Evolutionary conservation across 2,329 filamentous ascomycete genomes (phyloP), one percentile per base, ranked within the genome.

Genomic region (Ceratocystis cubensis): DNA sequence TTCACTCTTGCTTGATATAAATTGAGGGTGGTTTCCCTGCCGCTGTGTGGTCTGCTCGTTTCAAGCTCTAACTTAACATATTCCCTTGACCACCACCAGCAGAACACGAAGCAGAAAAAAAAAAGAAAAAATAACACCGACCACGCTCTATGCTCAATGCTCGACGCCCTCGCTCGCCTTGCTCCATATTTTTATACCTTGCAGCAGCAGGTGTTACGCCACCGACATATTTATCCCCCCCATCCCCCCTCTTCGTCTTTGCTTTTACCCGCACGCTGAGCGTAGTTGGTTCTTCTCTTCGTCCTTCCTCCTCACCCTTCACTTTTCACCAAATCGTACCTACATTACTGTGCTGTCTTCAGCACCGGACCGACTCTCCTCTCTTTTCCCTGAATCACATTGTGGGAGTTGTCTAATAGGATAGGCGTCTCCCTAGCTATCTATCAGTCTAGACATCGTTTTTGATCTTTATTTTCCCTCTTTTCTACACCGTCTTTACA

Each of bases 181-280:
- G 37, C 48, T 53, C 48, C 48, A 53, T 53, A 53, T 53, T 53
- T 48, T 48, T 59, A 59, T 30, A 59, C 53, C 53, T 59, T 33
- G 53, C 53, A 50, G 46, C 46, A 50, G 46, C 46, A 53, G 48
- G 48, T 53, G 53, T 33, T 59, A 59, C 53, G 53, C 53, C 53
- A n/a, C 53, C 53, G n/a, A 59, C 53, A 33, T 59, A 59, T 59
- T 59, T 59, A 59, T 59, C 53, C 17, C 53, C 28, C 53, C 53
- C 13, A 33, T 8, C 28, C 53, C 53, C 53, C 53, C 53, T 59
- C 53, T 17, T 30, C 53, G 1, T 59, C 22, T 37, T n/a, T 37
- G 25, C 28, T 59, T 59, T 37, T 30, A 59, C 17, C n/a, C 53
- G n/a, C 28, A 30, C 13, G 25, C 13, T 10, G 28, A 59, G 53